Percentiles rank a stretch among this genome's conserved stretches.
phyloP scores from a whole-genome alignment of 2,329 filamentous ascomycete species.

The Penicillium sp. region DNA sequence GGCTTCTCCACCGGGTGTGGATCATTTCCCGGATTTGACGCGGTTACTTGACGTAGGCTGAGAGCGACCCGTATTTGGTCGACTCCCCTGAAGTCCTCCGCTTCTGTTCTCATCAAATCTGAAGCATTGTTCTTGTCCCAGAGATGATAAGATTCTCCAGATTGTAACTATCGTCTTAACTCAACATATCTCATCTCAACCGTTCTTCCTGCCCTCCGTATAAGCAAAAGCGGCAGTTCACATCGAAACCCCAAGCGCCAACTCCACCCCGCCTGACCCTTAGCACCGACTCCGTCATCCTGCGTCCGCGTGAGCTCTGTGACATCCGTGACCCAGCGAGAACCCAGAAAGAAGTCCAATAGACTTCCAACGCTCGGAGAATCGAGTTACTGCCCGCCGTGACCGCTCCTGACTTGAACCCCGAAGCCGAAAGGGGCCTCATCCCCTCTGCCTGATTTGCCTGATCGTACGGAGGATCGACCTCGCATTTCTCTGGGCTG shows the following conservation, averaged over 20 bases:
- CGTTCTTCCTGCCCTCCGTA: background rate
- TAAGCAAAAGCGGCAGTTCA: background rate
- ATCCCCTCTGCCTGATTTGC: background rate
- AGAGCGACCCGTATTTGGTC: background rate
- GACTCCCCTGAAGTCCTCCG: background rate
- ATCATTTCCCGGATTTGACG: background rate
- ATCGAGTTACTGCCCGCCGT: slow-evolving; percentile 8
- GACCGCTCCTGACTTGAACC: slow-evolving; percentile 5
- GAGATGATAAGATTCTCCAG: background rate
- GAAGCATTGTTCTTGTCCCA: no score
- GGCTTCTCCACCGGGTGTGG: slow-evolving; percentile 2
- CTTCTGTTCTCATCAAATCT: background rate
- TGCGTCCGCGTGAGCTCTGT: slow-evolving; percentile 4
- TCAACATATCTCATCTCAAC: background rate
- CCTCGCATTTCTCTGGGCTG: slow-evolving; percentile 1
- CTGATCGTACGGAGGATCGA: slow-evolving; percentile 6
- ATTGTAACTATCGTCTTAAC: background rate
- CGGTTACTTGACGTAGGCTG: slow-evolving; percentile 1
- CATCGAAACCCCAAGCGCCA: background rate
- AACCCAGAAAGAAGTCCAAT: background rate
- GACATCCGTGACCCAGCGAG: slow-evolving; percentile 3
- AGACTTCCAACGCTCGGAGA: background rate
- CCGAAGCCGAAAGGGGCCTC: slow-evolving; percentile 1
- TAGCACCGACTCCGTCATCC: background rate
- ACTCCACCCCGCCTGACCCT: background rate